A percentile compares a stretch with the other conserved stretches of the same genome.
These are phyloP conservation scores for Stephanodiscus minutulus DNA, from an alignment of 108 stramenopile species.

Conservation along the genomic window DNA sequence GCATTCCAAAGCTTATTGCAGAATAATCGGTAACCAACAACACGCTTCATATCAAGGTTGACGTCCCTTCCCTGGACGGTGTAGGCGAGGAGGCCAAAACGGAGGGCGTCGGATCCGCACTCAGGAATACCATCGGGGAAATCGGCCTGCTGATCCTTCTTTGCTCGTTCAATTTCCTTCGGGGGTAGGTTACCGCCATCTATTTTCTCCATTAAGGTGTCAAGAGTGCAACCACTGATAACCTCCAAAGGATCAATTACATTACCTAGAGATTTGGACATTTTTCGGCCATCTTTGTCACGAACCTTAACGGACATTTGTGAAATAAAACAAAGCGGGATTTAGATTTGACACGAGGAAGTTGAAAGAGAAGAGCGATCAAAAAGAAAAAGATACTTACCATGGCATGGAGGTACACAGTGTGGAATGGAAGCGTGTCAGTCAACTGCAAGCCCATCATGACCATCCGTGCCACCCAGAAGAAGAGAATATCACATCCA, in stretches of 20 bases:
- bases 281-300: constrained; percentile 99
- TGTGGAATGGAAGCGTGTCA: constrained; percentile 93
- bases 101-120: constrained; percentile 98
- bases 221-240: constrained; percentile 91
- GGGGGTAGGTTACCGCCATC: constrained; percentile 93
- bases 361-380: background rate
- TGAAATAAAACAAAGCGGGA: background rate
- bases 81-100: constrained; percentile 97
- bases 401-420: constrained; percentile 99
- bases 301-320: constrained; percentile 56
- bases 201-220: constrained; percentile 83
- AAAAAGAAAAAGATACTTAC: constrained; percentile 26
- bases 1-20: constrained; percentile 99
- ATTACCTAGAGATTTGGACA: constrained; percentile 99
- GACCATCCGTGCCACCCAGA: constrained; percentile 99
- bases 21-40: constrained; percentile 97
- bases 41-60: constrained; percentile 98
- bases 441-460: constrained; percentile 99
- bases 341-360: background rate
- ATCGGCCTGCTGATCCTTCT: constrained; percentile 90
- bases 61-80: constrained; percentile 98
- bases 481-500: constrained; percentile 99
- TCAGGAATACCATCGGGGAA: constrained; percentile 99
- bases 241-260: constrained; percentile 99
- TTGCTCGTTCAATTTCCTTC: constrained; percentile 94